A percentile compares a stretch with the other conserved stretches of the same genome.
phyloP scores from a whole-genome alignment of 2,329 filamentous ascomycete species.

The Arthroderma sp. region DNA sequence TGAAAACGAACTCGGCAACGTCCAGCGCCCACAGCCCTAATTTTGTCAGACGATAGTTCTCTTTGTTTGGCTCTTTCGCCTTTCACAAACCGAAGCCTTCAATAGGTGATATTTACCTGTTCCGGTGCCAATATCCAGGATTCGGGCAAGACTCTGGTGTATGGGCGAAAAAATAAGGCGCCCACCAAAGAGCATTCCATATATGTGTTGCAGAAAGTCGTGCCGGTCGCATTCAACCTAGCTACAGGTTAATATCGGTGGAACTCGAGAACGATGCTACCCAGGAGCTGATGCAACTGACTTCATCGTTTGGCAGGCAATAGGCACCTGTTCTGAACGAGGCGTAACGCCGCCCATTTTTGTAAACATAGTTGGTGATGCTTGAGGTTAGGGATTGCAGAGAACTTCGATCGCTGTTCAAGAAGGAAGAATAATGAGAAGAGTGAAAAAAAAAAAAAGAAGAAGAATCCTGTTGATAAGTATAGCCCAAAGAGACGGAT shows the following conservation, averaged over 20 bases:
- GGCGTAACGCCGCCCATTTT: slow-evolving; percentile 9
- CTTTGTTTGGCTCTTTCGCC: too few species aligned
- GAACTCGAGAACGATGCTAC: not conserved
- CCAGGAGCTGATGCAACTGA: not conserved
- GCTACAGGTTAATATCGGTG: slow-evolving; percentile 3
- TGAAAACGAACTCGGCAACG: slow-evolving; percentile 10
- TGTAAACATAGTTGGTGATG: slow-evolving; percentile 4
- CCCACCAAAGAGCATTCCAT: slow-evolving; percentile 13
- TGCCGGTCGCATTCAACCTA: slow-evolving; percentile 7
- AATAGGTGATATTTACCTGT: slow-evolving; percentile 5
- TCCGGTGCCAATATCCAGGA: slow-evolving; percentile 12
- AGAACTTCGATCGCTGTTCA: not conserved
- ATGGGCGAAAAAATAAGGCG: slow-evolving; percentile 17
- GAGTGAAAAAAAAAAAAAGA: too few species aligned
- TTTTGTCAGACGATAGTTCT: not conserved
- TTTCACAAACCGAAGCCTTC: too few species aligned
- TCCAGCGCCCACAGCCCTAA: slow-evolving; percentile 11
- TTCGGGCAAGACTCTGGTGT: slow-evolving; percentile 7
- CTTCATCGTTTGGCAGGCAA: slow-evolving; percentile 2
- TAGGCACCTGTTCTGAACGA: slow-evolving; percentile 7
- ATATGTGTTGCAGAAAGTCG: slow-evolving; percentile 16
- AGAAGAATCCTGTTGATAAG: too few species aligned
- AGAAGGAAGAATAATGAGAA: not conserved
- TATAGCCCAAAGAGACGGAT: too few species aligned
- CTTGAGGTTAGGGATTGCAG: slow-evolving; percentile 1